Base-by-base conservation (phyloP, 2,329 filamentous ascomycete genomes). In the Boeremia lycopersici region DNA sequence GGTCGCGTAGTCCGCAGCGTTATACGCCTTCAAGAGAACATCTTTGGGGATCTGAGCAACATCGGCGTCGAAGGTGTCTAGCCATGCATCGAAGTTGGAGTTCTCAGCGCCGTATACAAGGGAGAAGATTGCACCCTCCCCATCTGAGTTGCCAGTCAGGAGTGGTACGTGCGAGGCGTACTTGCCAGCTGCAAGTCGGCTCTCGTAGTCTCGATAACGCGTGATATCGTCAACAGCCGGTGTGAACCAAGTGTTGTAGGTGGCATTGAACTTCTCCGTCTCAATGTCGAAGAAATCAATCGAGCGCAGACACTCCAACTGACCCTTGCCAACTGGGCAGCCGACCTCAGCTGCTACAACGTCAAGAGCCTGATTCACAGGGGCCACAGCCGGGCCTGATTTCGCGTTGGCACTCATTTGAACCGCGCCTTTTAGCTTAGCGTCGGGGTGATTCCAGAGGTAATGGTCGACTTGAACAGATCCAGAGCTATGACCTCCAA, bases 1-100 rank as follows among this genome's bases (percentile, higher is more conserved):
- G 39, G 64, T 72, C n/a, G 41, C 41, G 15, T 65, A 79, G 51
- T 78, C 73, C 1, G 72, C 62, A 2, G 64, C 56, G 17, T 73
- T 69, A 62, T 78, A 78, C 9, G 72, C 69, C 1, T 48, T 60
- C 26, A 74, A 52, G 5, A 78, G 63, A 5, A 64, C 50, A 1
- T 67, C 49, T 15, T 75, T 70, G 4, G 75, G 71, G 10, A 78
- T 72, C 33, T 76, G 69, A 2, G 71, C 74, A 40, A 71, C 69
- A 51, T 78, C 76, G 9, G 76, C 76, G 29, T 78, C 68, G 42
- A 78, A 79, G 1, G 75, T 76, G 11, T 76, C 72, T 65, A 81
- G 78, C 77, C 77, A 80, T 0, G 73, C 70, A 57, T 73, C 74
- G 56, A 74, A 76, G 43, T 76, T 70, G 26, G 70, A 65, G 47